These are phyloP conservation scores for Curvularia spicifera DNA, from an alignment of 2,329 filamentous ascomycete genomes.

Conservation along the genomic window DNA sequence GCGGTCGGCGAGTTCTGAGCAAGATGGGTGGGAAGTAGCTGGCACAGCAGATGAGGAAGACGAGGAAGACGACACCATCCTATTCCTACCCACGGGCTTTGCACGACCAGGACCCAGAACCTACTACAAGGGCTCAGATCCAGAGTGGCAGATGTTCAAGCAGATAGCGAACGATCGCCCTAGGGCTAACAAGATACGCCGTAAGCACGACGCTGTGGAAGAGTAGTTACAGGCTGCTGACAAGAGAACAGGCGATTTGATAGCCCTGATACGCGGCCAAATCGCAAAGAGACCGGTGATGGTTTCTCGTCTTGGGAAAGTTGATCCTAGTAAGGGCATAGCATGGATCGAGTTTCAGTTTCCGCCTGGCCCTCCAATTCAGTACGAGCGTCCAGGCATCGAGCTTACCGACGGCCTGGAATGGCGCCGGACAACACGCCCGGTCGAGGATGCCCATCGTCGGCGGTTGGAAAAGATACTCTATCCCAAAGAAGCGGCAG, in stretches of 20 bases:
- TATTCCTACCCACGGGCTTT: conserved; percentile 59
- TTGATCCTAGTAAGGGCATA: conserved; percentile 51
- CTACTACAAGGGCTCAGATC: conserved; percentile 59
- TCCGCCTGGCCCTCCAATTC: conserved; percentile 56
- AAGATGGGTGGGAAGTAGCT: conserved; percentile 26
- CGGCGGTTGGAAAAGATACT: conserved; percentile 41
- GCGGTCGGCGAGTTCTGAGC: conserved; percentile 11
- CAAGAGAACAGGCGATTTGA: conserved; percentile 43
- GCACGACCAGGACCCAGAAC: conserved; percentile 49
- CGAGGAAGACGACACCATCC: conserved; percentile 37
- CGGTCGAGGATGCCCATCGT: conserved; percentile 46
- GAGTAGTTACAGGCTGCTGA: conserved; percentile 10
- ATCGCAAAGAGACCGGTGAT: conserved; percentile 41
- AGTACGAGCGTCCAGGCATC: conserved; percentile 56
- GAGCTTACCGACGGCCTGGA: conserved; percentile 50
- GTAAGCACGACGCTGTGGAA: conserved; percentile 24
- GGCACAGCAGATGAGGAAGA: conserved; percentile 37
- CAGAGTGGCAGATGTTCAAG: conserved; percentile 60
- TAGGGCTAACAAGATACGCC: conserved; percentile 49
- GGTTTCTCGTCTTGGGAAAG: conserved; percentile 44
- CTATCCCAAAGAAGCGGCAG: conserved; percentile 29
- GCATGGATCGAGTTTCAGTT: conserved; percentile 58
- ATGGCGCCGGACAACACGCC: conserved; percentile 41
- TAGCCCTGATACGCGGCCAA: conserved; percentile 42
- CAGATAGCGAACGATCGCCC: conserved; percentile 53